Conservation (phyloP, 305 asterid genomes). For the Vinca major region DNA sequence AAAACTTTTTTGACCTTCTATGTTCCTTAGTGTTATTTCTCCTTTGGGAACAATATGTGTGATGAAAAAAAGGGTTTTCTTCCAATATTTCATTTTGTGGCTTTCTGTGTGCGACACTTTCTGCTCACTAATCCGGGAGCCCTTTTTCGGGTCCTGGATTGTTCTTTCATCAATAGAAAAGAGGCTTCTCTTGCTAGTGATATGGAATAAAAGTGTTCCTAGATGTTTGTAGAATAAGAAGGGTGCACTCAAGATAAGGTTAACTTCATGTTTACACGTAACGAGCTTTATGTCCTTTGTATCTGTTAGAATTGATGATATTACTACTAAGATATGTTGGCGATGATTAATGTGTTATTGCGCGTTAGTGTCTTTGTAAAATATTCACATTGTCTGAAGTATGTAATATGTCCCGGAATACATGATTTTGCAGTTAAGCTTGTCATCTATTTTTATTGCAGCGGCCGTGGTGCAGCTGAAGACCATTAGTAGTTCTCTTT, state of each 20-base stretch:
- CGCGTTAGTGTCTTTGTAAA: neutral
- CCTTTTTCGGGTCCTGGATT: neutral
- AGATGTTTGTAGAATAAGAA: neutral
- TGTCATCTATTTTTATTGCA: constrained; percentile 31
- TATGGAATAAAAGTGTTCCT: neutral
- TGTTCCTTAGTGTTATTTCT: constrained; percentile 3
- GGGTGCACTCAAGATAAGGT: neutral
- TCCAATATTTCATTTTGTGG: neutral
- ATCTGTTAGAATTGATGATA: neutral
- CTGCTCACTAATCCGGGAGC: neutral
- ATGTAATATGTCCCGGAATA: neutral
- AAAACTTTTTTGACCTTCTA: constrained; percentile 5
- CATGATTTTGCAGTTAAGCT: constrained; percentile 13
- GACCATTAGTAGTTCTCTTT: constrained; percentile 68
- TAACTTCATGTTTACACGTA: neutral
- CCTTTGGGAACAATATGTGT: neutral
- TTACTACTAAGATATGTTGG: neutral
- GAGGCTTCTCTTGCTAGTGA: neutral
- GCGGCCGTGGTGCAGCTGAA: constrained; percentile 89
- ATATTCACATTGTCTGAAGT: neutral
- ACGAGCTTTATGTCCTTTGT: neutral
- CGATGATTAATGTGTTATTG: neutral
- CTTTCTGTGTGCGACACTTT: neutral
- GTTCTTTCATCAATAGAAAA: neutral
- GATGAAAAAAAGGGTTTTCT: neutral